Conservation (phyloP, 345 rosid species). For the Euphorbia lathyris region DNA sequence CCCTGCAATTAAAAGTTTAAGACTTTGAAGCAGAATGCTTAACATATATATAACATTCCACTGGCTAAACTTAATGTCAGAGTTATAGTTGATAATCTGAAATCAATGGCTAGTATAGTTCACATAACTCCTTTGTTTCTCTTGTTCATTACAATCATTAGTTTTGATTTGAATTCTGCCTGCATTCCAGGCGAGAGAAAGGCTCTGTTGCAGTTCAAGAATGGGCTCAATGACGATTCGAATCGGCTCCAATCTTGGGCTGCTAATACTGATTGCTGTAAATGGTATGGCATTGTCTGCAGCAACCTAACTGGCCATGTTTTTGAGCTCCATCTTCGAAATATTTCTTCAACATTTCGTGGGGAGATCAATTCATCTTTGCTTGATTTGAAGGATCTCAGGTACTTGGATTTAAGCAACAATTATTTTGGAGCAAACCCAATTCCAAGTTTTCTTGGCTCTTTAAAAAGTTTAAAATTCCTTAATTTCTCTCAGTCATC, state of each 20-base stretch:
- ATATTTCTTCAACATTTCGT: conserved; percentile 1
- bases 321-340: conserved; percentile 12
- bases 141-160: background rate
- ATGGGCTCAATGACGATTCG: background rate
- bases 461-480: conserved; percentile 8
- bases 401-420: conserved; percentile 23
- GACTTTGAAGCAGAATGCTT: too few species aligned
- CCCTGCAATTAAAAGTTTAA: too few species aligned
- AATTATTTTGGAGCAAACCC: conserved; percentile 7
- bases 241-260: background rate
- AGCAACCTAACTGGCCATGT: conserved; percentile 21
- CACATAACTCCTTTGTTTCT: background rate
- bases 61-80: background rate
- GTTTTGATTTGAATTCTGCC: background rate
- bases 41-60: background rate
- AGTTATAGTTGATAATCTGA: too few species aligned
- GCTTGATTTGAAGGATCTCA: conserved; percentile 22
- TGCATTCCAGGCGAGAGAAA: background rate
- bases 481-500: conserved; percentile 22
- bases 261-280: conserved; percentile 19
- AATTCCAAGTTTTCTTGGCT: conserved; percentile 17
- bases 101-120: background rate
- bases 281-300: conserved; percentile 28
- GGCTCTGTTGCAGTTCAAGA: background rate
- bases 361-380: conserved; percentile 26